Percentiles rank a stretch among this genome's conserved stretches.
Conservation (phyloP, 2,329 filamentous ascomycete species). For the Colletotrichum falcatum region DNA sequence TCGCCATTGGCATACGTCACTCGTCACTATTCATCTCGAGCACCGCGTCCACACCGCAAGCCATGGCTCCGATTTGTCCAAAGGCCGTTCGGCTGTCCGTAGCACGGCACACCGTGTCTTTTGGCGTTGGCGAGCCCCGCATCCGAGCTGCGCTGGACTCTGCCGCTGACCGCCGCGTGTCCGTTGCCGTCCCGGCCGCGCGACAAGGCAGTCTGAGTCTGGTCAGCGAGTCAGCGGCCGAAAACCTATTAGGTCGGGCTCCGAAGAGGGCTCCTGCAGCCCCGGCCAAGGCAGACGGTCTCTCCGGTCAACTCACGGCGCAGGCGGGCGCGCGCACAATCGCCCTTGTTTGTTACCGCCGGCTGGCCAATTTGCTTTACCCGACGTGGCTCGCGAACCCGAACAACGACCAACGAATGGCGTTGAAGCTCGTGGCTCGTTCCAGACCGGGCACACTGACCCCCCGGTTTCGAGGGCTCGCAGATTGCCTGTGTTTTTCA, state of each 20-base stretch:
- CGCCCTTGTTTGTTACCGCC: background rate
- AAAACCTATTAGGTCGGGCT: background rate
- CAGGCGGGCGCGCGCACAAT: slow-evolving; percentile 1
- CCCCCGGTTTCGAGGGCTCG: background rate
- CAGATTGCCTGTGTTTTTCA: background rate
- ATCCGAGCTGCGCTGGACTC: background rate
- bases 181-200: background rate
- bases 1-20: background rate
- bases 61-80: background rate
- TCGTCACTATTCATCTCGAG: background rate
- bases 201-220: background rate
- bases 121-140: background rate
- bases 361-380: background rate
- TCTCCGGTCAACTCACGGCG: slow-evolving; percentile 7
- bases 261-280: background rate
- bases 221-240: background rate
- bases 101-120: no score
- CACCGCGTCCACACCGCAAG: slow-evolving; percentile 2
- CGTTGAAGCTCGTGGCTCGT: background rate
- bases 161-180: slow-evolving; percentile 10
- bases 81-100: background rate
- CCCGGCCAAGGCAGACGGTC: background rate
- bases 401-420: background rate
- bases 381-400: background rate
- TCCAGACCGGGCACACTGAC: background rate